Evolutionary conservation across 129 eudicot genomes (phyloP).

Genomic region (Chrysanthemum lavandulifolium): DNA sequence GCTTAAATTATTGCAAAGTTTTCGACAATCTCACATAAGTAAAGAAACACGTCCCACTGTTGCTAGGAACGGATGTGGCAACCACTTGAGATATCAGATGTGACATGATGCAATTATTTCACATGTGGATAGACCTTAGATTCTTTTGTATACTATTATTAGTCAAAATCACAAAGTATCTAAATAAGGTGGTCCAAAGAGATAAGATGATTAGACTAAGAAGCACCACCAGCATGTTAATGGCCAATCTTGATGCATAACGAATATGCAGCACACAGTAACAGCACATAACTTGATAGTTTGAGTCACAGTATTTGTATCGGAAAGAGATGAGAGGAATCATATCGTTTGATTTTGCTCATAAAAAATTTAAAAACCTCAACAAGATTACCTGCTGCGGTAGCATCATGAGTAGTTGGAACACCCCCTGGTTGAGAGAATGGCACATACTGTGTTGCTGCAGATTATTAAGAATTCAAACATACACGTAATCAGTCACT

Average conservation of each 20-base stretch:
- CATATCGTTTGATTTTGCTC: too few relatives aligned
- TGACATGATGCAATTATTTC: slow-evolving; percentile 1
- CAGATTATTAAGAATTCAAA: slow-evolving; percentile 14
- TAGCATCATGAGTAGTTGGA: slow-evolving; percentile 16
- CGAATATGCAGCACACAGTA: too few relatives aligned
- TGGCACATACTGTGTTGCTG: slow-evolving; percentile 48
- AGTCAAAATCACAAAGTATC: slow-evolving; percentile 1
- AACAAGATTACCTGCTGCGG: slow-evolving; percentile 35
- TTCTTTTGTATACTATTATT: neutral
- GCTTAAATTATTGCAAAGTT: too few relatives aligned
- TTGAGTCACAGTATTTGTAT: too few relatives aligned
- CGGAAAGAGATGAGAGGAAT: too few relatives aligned
- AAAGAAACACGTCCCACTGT: neutral
- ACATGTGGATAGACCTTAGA: neutral
- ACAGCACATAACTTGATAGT: too few relatives aligned
- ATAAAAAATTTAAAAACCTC: neutral
- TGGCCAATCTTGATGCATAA: slow-evolving; percentile 3
- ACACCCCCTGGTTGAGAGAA: slow-evolving; percentile 19
- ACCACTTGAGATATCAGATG: slow-evolving; percentile 12
- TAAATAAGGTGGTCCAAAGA: slow-evolving; percentile 2
- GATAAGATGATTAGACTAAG: slow-evolving; percentile 7
- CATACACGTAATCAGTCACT: neutral
- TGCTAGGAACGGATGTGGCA: slow-evolving; percentile 1
- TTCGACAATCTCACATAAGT: neutral
- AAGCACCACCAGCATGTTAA: neutral